These are phyloP conservation scores for Xylaria sp. DNA, from an alignment of 2,329 filamentous ascomycete species.

Conservation along the genomic window DNA sequence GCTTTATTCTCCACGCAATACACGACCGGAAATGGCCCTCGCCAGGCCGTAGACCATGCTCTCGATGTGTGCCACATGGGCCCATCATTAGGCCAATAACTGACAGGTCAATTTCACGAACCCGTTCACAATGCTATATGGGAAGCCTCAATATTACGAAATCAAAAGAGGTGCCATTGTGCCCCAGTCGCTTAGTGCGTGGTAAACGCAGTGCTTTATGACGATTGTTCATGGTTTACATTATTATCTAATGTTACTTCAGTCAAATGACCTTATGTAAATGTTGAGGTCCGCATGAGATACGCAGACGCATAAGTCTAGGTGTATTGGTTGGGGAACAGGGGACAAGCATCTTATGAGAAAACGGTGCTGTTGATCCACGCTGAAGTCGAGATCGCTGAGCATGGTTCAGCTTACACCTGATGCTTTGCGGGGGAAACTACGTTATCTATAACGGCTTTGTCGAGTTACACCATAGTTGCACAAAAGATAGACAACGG, in stretches of 20 bases:
- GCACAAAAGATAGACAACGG: neutral
- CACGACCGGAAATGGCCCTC: neutral
- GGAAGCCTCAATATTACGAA: conserved; percentile 16
- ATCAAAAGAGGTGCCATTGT: neutral
- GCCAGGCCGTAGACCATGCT: conserved; percentile 4
- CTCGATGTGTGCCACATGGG: conserved; percentile 11
- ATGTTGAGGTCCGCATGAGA: neutral
- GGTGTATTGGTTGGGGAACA: neutral
- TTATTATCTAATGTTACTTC: neutral
- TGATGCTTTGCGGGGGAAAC: neutral
- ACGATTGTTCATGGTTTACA: too few species aligned
- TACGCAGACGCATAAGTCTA: neutral
- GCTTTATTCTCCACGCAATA: conserved; percentile 6
- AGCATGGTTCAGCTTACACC: neutral
- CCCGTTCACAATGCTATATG: conserved; percentile 6
- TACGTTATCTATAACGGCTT: conserved; percentile 4
- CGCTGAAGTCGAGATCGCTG: neutral
- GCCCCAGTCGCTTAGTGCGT: neutral
- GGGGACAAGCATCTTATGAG: neutral
- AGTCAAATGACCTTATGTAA: neutral
- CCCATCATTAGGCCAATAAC: conserved; percentile 12
- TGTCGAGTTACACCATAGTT: neutral
- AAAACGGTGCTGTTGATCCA: neutral
- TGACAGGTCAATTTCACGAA: conserved; percentile 19
- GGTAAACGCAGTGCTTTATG: too few species aligned